Base-by-base conservation (phyloP, 331 rosid species). In the Acacia pycnantha region DNA sequence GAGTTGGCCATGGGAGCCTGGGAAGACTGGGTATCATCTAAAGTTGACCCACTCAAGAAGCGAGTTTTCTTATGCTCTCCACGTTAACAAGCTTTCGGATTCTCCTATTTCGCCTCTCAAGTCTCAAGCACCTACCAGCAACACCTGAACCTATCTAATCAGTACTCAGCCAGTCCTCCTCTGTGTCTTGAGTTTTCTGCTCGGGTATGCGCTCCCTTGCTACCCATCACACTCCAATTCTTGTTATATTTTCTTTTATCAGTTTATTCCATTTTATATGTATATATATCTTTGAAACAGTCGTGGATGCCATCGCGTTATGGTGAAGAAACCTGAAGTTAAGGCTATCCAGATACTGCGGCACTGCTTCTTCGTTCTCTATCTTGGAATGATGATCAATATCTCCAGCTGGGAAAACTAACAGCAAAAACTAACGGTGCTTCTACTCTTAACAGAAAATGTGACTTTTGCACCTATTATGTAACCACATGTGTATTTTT, bases 1-100 rank as follows among this genome's bases (percentile, higher is more conserved):
- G 97, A 94, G 76, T 88, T 96, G 86, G 97, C 97, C 81, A 93
- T 96, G 98, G 90, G 84, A 31, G 84, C 97, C 22, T 96, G 98
- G 99, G 99, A 98, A 11, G 97, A 92, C 77, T 93, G 97, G 99
- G 89, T 91, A 62, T 86, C 93, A 82, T 86, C 96, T 18, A 86
- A 92, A 73, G 89, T 90, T n/a, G 89, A 93, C 81, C 94, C 95
- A 19, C 84, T 84, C 81, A 84, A 88, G 88, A 92, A 90, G 86
- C 90, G 50, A 43, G 90, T 89, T 73, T 93, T 96, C 84, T 96
- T 93, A n/a, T n/a, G n/a, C 11, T 31, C 66, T 59, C 35, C 66
- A 59, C 26, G 33, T 24, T 59, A 59, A 59, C 33, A 4, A 59
- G 66, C 66, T 26, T 12, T 16, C 66, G 1, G 33, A 24, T 59